Evolutionary conservation across 495 filamentous ascomycete species (phyloP), one percentile per base, ranked within the genome.

Genomic region (Astrocystis sublimbata): DNA sequence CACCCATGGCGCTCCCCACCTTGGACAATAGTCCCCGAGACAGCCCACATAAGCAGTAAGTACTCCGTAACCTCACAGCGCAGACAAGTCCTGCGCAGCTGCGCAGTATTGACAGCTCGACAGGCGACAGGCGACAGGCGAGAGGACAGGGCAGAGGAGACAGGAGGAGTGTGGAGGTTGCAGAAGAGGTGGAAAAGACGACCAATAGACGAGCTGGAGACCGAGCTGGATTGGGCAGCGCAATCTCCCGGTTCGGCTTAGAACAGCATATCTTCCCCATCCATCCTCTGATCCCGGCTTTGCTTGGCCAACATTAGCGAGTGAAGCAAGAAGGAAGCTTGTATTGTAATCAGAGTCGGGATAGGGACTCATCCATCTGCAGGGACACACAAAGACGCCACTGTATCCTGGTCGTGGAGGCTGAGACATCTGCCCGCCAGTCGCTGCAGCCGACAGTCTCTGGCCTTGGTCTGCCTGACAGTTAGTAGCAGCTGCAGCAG

Each of bases 191-290:
- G n/a, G n/a, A n/a, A n/a, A n/a, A n/a, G n/a, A n/a, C 17, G 12
- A 19, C 36, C 52, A 38, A 55, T 42, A 56, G 23, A 42, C 35
- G 10, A 56, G 52, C 52, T 35, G 52, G 36, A 59, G 19, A 49
- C 42, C 41, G 41, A 26, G 56, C 56, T 49, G 31, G 19, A 59
- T 59, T 59, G 28, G 43, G 56, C 43, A 38, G 10, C 19, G 41
- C 23, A 59, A 59, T 59, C 56, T 59, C 56, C 56, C 49, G 7
- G 43, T 59, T 38, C 15, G 56, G 56, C 56, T 59, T 59, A 56
- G 52, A 13, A 41, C 49, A 38, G 43, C 43, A 31, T 49, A 1
- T 30, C 36, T 59, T 49, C n/a, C n/a, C n/a, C n/a, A n/a, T n/a
- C 56, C 51, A 8, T 30, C 23, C 2, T 30, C 36, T 30, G 10